Percentiles rank a stretch among this genome's conserved stretches.
Evolutionary conservation across 1,139 yeast species (phyloP).

Genomic region (Blastobotrys proliferans): DNA sequence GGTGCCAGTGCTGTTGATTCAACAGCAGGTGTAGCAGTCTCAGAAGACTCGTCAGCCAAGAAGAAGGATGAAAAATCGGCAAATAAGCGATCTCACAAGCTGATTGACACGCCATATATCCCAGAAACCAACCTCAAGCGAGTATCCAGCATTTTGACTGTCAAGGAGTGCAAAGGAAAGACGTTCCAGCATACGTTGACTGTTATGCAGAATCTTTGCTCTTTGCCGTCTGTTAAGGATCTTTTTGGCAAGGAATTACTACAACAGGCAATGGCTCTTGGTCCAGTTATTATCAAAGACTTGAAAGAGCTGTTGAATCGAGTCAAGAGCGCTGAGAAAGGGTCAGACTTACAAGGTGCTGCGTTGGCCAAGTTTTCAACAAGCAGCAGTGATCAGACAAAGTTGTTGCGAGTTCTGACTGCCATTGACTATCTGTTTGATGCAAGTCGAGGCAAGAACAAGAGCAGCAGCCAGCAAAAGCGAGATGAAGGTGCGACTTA

Average conservation of each 20-base stretch:
- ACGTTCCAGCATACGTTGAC: constrained; percentile 83
- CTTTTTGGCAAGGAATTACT: constrained; percentile 69
- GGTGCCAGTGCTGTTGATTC: constrained; percentile 8
- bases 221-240: constrained; percentile 56
- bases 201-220: constrained; percentile 74
- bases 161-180: constrained; percentile 81
- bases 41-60: constrained; percentile 9
- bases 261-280: constrained; percentile 58
- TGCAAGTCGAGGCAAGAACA: constrained; percentile 25
- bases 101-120: constrained; percentile 57
- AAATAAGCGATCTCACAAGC: constrained; percentile 18
- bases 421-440: constrained; percentile 84
- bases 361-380: constrained; percentile 67
- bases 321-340: constrained; percentile 39
- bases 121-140: constrained; percentile 61
- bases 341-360: constrained; percentile 49
- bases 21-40: constrained; percentile 1
- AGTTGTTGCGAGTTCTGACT: constrained; percentile 74
- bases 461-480: constrained; percentile 6
- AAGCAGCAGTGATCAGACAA: constrained; percentile 83
- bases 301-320: constrained; percentile 49
- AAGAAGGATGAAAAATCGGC: constrained; percentile 19
- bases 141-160: constrained; percentile 65
- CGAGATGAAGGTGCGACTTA: constrained; percentile 45
- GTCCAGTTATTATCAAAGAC: constrained; percentile 55